Percentiles rank a stretch among this genome's conserved stretches.
These are phyloP conservation scores for Petunia axillaris DNA, from an alignment of 257 asterid species.

Conservation along the genomic window DNA sequence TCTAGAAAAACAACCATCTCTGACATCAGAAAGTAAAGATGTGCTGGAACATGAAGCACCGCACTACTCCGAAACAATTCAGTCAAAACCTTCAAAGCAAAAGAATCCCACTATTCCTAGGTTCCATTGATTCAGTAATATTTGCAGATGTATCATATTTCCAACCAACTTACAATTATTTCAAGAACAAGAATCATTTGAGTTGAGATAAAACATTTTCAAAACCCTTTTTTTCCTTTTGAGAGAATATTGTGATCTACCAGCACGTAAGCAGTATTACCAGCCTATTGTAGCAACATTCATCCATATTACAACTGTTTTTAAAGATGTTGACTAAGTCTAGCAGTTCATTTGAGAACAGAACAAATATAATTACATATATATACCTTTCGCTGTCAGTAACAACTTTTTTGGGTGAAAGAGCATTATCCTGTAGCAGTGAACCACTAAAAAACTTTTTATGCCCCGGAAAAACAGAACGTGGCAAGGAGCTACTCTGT, in stretches of 20 bases:
- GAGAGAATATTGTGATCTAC: constrained; percentile 7
- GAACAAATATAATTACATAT: background rate
- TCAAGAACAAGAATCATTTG: background rate
- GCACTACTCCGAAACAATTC: background rate
- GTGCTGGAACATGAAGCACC: constrained; percentile 22
- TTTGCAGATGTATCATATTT: background rate
- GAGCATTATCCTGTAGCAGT: constrained; percentile 58
- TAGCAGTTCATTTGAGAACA: constrained; percentile 14
- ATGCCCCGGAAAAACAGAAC: constrained; percentile 49
- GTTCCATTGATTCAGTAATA: background rate
- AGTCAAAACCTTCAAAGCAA: constrained; percentile 1
- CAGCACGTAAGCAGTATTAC: background rate
- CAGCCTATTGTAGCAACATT: constrained; percentile 8
- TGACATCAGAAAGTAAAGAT: background rate
- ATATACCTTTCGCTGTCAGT: constrained; percentile 86
- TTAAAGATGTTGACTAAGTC: constrained; percentile 11
- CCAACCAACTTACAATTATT: background rate
- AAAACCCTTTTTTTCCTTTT: background rate
- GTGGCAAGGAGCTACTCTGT: constrained; percentile 52
- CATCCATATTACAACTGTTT: constrained; percentile 11
- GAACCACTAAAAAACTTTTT: constrained; percentile 58
- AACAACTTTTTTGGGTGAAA: constrained; percentile 51
- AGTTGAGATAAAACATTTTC: background rate
- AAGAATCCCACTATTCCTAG: constrained; percentile 20
- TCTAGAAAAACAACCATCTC: constrained; percentile 15